Evolutionary conservation across 192 early-diverging fungal species (phyloP), one percentile per base, ranked within the genome.

Genomic region (Mortierella alpina): DNA sequence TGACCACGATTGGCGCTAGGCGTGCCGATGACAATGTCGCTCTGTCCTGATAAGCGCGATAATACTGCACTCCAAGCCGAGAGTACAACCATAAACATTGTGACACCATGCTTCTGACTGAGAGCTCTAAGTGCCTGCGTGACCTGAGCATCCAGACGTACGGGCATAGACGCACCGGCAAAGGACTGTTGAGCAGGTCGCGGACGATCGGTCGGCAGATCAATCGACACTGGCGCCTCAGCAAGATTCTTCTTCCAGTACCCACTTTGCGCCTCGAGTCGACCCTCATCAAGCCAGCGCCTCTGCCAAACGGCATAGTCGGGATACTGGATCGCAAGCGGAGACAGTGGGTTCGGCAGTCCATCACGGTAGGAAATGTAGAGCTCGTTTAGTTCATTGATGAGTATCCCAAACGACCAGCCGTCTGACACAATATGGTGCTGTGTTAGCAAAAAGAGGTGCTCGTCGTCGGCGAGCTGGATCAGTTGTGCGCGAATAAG

Each of bases 1-100:
- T 41, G 45, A 48, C 23, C 23, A 23, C 61, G 61, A 50, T 63
- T 63, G 23, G 61, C 61, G 17, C 46, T 63, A 17, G 61, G 61
- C 13, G 61, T 49, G 12, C 61, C 61, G 20, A 63, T 63, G 12
- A 63, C n/a, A 23, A 63, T 47, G 50, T 63, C 61, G 15, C 50
- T 48, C 20, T 63, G 61, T 4, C 61, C 57, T 10, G 57, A 59
- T 20, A 59, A 39, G 6, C 57, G 9, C 13, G 57, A 23, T 5
- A 59, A 39, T 10, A 59, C 57, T 4, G 31, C 57, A 41, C 57
- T 59, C 57, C 57, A 59, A 18, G 57, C 57, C 10, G 57, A 23
- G 23, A 59, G 22, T 20, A 59, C 40, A 39, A 41, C 40, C 57
- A 59, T 59, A 39, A 59, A 59, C 57, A 59, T 20, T 8, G 57